Percentiles rank a stretch among this genome's conserved stretches.
Evolutionary conservation across 73 alveolate species (phyloP).

Genomic region (Paramecium sexaurelia): DNA sequence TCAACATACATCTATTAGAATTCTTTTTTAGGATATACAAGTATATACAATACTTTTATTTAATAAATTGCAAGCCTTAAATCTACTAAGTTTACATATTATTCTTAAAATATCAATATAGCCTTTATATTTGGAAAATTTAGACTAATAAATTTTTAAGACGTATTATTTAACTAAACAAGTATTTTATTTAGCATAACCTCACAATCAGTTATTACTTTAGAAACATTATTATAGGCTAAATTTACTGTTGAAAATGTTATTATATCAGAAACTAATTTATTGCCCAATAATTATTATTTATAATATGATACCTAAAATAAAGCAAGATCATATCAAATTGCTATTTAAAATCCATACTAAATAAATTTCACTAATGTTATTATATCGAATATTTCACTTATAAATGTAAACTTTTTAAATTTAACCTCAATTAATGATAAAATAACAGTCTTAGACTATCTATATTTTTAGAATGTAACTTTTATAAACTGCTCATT

Average conservation of each 20-base stretch:
- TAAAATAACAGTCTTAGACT: neutral
- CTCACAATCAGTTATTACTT: neutral
- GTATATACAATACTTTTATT: neutral
- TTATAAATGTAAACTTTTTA: neutral
- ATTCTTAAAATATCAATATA: neutral
- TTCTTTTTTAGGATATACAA: neutral
- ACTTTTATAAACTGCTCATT: neutral
- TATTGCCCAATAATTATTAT: neutral
- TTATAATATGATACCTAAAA: neutral
- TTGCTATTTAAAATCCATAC: neutral
- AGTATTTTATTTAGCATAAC: neutral
- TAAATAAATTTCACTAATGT: neutral
- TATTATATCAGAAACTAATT: neutral
- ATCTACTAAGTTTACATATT: neutral
- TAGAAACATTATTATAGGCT: neutral
- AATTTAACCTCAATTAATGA: neutral
- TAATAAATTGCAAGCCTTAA: neutral
- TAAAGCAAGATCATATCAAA: neutral
- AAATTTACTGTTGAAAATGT: neutral
- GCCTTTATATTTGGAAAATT: neutral
- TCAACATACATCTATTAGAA: neutral
- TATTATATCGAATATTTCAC: neutral
- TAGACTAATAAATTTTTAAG: neutral
- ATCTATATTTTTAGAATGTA: neutral
- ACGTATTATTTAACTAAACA: neutral